These are phyloP conservation scores for Neonectria coccinea DNA, from an alignment of 2,329 filamentous ascomycete genomes.

Conservation along the genomic window DNA sequence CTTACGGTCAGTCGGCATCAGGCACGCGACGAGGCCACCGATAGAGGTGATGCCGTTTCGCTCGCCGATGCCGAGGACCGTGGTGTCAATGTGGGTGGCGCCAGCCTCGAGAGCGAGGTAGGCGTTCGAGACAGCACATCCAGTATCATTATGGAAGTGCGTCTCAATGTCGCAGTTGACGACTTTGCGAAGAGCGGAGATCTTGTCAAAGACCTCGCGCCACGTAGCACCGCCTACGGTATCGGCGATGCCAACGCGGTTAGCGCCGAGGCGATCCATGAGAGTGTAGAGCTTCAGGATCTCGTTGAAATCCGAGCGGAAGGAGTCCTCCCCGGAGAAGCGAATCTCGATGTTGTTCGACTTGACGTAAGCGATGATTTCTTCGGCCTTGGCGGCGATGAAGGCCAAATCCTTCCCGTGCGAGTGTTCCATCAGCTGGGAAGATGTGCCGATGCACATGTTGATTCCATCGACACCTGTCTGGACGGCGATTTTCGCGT, in stretches of 20 bases:
- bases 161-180: slow-evolving; percentile 72
- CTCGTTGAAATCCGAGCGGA: slow-evolving; percentile 82
- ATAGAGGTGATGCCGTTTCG: slow-evolving; percentile 79
- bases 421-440: slow-evolving; percentile 84
- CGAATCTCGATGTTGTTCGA: slow-evolving; percentile 47
- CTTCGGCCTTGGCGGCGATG: slow-evolving; percentile 70
- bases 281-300: slow-evolving; percentile 84
- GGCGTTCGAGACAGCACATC: slow-evolving; percentile 90
- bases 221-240: slow-evolving; percentile 80
- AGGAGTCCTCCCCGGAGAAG: slow-evolving; percentile 82
- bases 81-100: slow-evolving; percentile 70
- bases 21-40: not conserved
- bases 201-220: slow-evolving; percentile 82
- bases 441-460: slow-evolving; percentile 87
- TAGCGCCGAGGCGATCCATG: slow-evolving; percentile 84
- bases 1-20: not conserved
- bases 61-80: slow-evolving; percentile 14
- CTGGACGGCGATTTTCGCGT: slow-evolving; percentile 81
- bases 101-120: slow-evolving; percentile 90
- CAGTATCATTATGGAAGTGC: slow-evolving; percentile 84
- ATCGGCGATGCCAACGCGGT: slow-evolving; percentile 76
- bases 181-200: slow-evolving; percentile 18
- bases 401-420: slow-evolving; percentile 94
- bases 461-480: slow-evolving; percentile 74
- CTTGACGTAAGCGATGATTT: slow-evolving; percentile 49